A percentile compares a stretch with the other conserved stretches of the same genome.
Evolutionary conservation across 1,284 basidiomycete species (phyloP).

Genomic region (Rhodotorula sp.): DNA sequence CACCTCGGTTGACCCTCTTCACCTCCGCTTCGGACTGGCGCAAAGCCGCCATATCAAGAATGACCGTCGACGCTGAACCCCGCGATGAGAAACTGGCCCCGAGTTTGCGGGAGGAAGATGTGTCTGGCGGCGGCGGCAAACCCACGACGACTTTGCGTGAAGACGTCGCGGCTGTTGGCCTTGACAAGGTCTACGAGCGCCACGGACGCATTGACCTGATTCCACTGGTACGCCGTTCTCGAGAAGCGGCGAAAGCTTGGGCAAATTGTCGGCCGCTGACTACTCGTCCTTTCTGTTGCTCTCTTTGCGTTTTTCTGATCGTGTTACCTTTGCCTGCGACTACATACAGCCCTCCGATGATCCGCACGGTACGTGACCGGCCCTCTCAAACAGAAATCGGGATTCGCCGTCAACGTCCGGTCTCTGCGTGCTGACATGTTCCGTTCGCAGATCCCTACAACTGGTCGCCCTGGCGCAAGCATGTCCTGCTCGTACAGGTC

Average conservation of each 20-base stretch:
- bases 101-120: background rate
- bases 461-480: constrained; percentile 34
- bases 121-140: constrained; percentile 6
- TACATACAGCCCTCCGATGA: constrained; percentile 13
- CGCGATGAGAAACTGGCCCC: background rate
- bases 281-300: too few species aligned
- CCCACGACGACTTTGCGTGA: constrained; percentile 34
- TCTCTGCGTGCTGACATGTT: too few species aligned
- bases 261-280: too few species aligned
- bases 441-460: constrained; percentile 28
- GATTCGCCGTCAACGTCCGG: background rate
- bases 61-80: too few species aligned
- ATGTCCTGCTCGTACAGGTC: constrained; percentile 24
- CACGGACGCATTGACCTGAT: constrained; percentile 32
- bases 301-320: too few species aligned
- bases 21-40: too few species aligned
- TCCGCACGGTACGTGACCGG: constrained; percentile 4
- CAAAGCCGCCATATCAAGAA: too few species aligned
- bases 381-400: background rate
- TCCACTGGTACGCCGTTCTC: constrained; percentile 13
- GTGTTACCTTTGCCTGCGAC: background rate
- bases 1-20: too few species aligned
- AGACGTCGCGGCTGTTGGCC: constrained; percentile 30
- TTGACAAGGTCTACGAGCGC: constrained; percentile 33
- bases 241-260: too few species aligned